Evolutionary conservation across 1,284 basidiomycete species (phyloP), one percentile per base, ranked within the genome.

Genomic region (Microbotryum lychnidis-dioicae): DNA sequence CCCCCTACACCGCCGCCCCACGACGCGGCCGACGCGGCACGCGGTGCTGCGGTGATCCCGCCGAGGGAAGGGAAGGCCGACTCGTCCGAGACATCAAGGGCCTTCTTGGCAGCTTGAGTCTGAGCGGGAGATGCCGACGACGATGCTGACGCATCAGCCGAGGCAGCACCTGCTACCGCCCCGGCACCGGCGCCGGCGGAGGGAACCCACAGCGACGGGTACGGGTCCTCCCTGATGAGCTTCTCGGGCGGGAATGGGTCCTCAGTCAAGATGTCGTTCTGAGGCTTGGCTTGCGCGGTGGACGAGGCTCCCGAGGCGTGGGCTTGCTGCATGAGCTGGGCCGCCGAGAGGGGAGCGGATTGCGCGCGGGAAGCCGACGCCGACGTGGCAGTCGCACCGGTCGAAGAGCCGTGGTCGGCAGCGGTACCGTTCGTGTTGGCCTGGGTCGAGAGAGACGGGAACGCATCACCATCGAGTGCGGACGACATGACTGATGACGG

Each of bases 1-100:
- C 66, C 67, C 2, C 31, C 37, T 54, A 71, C 68, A 63, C 70
- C 72, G n/a, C 44, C 54, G 37, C 66, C 64, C 66, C 66, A 68
- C 20, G 56, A 57, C 16, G 63, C 45, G 45, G 37, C 47, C 48
- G 23, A 14, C 20, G 31, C 37, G 42, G 27, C 47, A 21, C 44
- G 56, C 49, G 48, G 46, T 31, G 21, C 21, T 18, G 42, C 46
- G 16, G 37, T 21, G 42, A 59, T 33, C 6, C 48, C 57, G 21
- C 65, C 65, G 48, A 69, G 61, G 21, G 62, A 58, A 4, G 67
- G 67, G 58, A 69, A 69, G 20, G 62, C 62, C 12, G n/a, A 33
- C 54, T 69, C 60, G 57, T 69, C 67, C 10, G 33, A 37, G 21
- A 67, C 56, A 55, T 69, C 55, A 46, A 69, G 21, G 18, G 45